phyloP scores from a whole-genome alignment of 805 yeast species.

The Kodamaea hsintzibuensis region DNA sequence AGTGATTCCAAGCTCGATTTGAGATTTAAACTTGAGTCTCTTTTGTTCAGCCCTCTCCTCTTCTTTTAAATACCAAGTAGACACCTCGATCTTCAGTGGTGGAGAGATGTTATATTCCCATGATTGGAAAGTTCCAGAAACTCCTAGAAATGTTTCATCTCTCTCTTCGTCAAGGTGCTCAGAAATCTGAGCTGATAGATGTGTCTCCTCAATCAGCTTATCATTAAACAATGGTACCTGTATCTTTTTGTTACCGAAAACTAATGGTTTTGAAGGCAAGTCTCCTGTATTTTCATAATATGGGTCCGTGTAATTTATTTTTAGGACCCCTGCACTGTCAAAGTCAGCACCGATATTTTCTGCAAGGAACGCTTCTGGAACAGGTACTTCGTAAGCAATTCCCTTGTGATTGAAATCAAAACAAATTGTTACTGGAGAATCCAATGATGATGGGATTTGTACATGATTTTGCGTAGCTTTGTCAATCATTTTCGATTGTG shows the following conservation, averaged over 20 bases:
- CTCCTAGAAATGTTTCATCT: background rate
- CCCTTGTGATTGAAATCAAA: background rate
- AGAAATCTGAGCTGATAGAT: constrained; percentile 8
- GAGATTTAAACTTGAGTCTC: constrained; percentile 40
- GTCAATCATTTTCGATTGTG: background rate
- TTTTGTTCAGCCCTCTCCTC: constrained; percentile 14
- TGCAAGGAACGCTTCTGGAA: constrained; percentile 21
- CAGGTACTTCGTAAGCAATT: constrained; percentile 20
- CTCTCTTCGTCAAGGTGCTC: background rate
- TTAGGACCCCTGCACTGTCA: constrained; percentile 48
- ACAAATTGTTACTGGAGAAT: background rate
- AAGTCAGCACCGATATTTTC: constrained; percentile 26
- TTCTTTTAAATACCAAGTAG: constrained; percentile 30
- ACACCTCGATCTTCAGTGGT: constrained; percentile 47
- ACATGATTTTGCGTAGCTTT: background rate
- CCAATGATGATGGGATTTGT: constrained; percentile 19
- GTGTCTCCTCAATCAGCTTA: constrained; percentile 11
- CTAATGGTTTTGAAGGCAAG: constrained; percentile 53
- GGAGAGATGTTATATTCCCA: constrained; percentile 53
- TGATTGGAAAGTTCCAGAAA: background rate
- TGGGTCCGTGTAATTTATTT: constrained; percentile 61
- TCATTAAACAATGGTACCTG: constrained; percentile 31
- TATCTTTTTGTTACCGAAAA: constrained; percentile 68
- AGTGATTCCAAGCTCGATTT: constrained; percentile 49
- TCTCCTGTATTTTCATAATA: constrained; percentile 57